Conservation (phyloP, 2,329 filamentous ascomycete species). For the Nannizziopsis barbatae region DNA sequence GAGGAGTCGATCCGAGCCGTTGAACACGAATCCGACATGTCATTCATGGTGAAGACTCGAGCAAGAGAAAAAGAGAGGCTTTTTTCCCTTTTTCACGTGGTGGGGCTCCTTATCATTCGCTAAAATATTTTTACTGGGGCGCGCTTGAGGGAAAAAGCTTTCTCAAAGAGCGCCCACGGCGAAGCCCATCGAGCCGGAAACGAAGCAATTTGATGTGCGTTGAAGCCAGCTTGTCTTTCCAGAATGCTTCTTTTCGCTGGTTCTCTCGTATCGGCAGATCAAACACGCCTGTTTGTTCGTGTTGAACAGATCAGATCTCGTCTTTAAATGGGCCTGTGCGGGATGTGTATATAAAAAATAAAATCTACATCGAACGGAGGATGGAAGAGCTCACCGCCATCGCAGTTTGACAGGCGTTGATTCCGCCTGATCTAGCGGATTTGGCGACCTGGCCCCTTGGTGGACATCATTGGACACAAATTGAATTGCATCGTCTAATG, state of each 20-base stretch:
- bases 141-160: conserved; percentile 1
- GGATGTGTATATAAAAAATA: no score
- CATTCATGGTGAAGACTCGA: not conserved
- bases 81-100: not conserved
- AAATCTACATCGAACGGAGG: no score
- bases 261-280: conserved; percentile 9
- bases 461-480: no score
- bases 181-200: not conserved
- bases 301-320: no score
- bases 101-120: no score
- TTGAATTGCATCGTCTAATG: not conserved
- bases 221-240: not conserved
- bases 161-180: not conserved
- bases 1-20: conserved; percentile 7
- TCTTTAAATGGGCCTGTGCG: no score
- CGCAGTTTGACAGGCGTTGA: no score
- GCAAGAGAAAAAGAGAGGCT: not conserved
- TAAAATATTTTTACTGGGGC: not conserved
- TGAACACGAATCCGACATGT: conserved; percentile 3
- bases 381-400: no score
- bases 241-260: conserved; percentile 6
- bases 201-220: no score
- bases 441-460: no score
- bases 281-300: not conserved
- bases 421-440: no score